Base-by-base conservation (phyloP, 495 filamentous ascomycete species). In the Penicillium paradoxum region DNA sequence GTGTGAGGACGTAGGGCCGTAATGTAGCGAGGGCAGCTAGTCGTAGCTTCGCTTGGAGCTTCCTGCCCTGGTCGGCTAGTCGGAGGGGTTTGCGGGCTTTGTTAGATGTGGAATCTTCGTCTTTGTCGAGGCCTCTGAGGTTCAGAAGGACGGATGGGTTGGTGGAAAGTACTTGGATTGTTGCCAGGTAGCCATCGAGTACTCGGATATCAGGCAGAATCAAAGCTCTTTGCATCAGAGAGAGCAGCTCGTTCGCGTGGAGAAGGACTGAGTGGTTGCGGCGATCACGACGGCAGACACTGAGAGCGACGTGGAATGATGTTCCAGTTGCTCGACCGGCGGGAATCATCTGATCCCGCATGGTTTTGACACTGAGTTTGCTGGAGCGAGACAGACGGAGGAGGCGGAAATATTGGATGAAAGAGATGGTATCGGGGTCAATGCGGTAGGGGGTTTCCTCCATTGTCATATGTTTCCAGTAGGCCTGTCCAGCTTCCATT, bases 381-480 rank as follows among this genome's bases (percentile, higher is more conserved):
- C 82, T 86, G 38, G 83, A 75, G 38, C 85, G 84, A 37, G 76
- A 80, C 13, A 75, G 44, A 10, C 82, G 80, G n/a, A 95, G 75
- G 22, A 88, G 69, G 36, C 82, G 79, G 32, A 97, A 75, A 57
- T 85, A 86, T 45, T 69, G 64, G 59, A 83, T 70, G 68, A 80
- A 85, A 59, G 88, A 88, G 19, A 81, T 72, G 9, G 69, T 45
- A 65, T 97, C 93, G 5, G 91, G 91, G 3, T 71, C 55, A 50
- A 96, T 65, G 19, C 59, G 64, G 60, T 80, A 69, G 3, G 62
- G 27, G 1, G 63, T 59, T 6, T 64, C 52, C 1, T 64, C 66
- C 18, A 64, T 50, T 0, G 86, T 89, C 53, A 97, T 71, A 10
- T 84, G 60, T 8, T 83, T 65, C 90, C 90, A 96, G 71, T 97